Base-by-base conservation (phyloP, 2,329 filamentous ascomycete species). In the Leptographium lundbergii region DNA sequence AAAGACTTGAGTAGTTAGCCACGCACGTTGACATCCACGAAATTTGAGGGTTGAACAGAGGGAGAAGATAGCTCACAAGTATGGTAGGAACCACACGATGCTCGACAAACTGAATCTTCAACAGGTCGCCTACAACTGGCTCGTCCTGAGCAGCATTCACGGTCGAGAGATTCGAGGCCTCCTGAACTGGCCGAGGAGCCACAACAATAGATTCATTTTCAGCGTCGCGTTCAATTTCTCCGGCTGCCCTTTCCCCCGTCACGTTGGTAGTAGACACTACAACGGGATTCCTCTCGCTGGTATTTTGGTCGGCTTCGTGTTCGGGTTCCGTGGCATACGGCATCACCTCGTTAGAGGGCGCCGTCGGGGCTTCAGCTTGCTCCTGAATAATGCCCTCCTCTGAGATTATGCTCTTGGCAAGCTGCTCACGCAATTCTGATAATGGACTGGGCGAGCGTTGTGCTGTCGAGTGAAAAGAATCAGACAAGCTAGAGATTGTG, bases 81-180 rank as follows among this genome's bases (percentile, higher is more conserved):
- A 99, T 97, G 2, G 91, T 96, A 32, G 94, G 94, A 57, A 99
- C 91, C 63, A 99, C 94, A 64, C 85, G 84, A 72, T 97, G 85
- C 71, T 96, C 87, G 27, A 97, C 91, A 74, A 99, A 97, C 73
- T 92, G 91, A 72, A 94, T 91, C 75, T 99, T 99, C 61, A 99
- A 77, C 67, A 87, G 88, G 71, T 99, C 94, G 57, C 94, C 94
- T 13, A 99, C 94, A 25, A 99, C 91, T 3, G 91, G 88, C 36
- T 81, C 78, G 10, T 65, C 61, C 1, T 27, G n/a, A 17, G 25
- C 32, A 0, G 25, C 48, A 10, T 48, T 55, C 10, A 34, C 11
- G 1, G 60, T 24, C 1, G 61, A 13, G 6, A 50, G 54, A 14
- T 39, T 55, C 1, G 22, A 19, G 0, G 55, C 10, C 6, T 50